Conservation (phyloP, 768 basidiomycete genomes). For the Termitomyces eurrhizus region DNA sequence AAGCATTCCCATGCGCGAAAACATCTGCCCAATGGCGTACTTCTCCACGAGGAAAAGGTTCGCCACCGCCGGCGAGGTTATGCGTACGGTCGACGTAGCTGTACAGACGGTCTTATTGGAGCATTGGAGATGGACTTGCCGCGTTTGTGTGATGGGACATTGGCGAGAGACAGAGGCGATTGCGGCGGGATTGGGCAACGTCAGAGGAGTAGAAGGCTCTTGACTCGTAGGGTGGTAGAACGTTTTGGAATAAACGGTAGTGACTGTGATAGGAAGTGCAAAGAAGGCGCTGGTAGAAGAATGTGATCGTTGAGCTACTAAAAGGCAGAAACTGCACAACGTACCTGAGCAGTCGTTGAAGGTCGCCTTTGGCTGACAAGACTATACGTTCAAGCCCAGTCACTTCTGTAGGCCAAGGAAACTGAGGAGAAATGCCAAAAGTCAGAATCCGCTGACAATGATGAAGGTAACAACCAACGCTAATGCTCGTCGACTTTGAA, state of each 20-base stretch:
- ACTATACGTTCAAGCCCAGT: conserved; percentile 69
- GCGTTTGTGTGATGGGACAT: conserved; percentile 53
- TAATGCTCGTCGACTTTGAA: conserved; percentile 42
- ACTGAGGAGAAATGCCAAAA: conserved; percentile 26
- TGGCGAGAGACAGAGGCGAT: conserved; percentile 41
- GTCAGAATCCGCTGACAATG: neutral
- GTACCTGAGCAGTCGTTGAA: conserved; percentile 67
- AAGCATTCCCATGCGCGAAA: conserved; percentile 46
- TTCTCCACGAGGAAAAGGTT: conserved; percentile 50
- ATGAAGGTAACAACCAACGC: conserved; percentile 22
- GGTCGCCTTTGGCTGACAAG: conserved; percentile 65
- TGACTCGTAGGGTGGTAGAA: conserved; percentile 27
- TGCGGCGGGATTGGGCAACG: conserved; percentile 30
- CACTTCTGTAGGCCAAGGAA: conserved; percentile 46
- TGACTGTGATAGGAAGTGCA: conserved; percentile 54
- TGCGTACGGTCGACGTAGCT: conserved; percentile 62
- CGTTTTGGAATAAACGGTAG: conserved; percentile 54
- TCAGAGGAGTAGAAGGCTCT: conserved; percentile 24
- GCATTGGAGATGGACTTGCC: conserved; percentile 64
- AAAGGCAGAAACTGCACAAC: neutral
- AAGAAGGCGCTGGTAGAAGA: conserved; percentile 53
- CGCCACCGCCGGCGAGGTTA: conserved; percentile 54
- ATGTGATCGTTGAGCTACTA: neutral
- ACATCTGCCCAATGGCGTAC: conserved; percentile 51
- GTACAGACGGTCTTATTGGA: conserved; percentile 50